phyloP scores from a whole-genome alignment of 768 basidiomycete genomes.

The Grammothele lineata region DNA sequence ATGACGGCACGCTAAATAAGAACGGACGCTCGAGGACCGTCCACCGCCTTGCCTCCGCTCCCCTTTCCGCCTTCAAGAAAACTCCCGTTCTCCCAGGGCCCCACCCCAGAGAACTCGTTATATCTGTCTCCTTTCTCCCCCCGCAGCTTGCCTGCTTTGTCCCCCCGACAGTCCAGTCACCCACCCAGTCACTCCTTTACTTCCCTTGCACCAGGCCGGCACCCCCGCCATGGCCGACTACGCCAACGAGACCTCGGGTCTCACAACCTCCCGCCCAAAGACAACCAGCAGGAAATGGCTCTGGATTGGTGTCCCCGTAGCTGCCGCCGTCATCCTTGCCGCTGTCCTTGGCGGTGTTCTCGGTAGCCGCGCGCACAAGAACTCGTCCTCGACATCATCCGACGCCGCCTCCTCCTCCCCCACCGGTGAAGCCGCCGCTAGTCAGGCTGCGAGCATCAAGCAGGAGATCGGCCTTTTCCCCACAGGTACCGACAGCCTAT shows the following conservation, averaged over 20 bases:
- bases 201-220: too few species aligned
- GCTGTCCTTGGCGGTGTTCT: slow-evolving; percentile 79
- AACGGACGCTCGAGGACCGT: too few species aligned
- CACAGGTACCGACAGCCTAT: slow-evolving; percentile 74
- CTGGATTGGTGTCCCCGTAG: slow-evolving; percentile 69
- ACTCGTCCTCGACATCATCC: slow-evolving; percentile 21
- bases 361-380: slow-evolving; percentile 54
- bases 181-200: too few species aligned
- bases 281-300: slow-evolving; percentile 63
- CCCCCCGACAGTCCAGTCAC: too few species aligned
- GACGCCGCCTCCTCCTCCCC: slow-evolving; percentile 2
- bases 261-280: slow-evolving; percentile 53
- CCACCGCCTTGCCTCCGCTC: too few species aligned
- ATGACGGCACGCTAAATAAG: too few species aligned
- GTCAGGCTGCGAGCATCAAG: slow-evolving; percentile 34
- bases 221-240: slow-evolving; percentile 62
- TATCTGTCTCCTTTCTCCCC: too few species aligned
- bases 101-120: too few species aligned
- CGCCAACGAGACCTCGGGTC: slow-evolving; percentile 65
- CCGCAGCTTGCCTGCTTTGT: too few species aligned
- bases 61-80: too few species aligned
- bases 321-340: slow-evolving; percentile 56
- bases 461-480: slow-evolving; percentile 63
- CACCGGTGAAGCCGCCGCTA: slow-evolving; percentile 11
- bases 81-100: too few species aligned